Conservation (phyloP, 352 stramenopile genomes). For the Saprolegnia diclina region DNA sequence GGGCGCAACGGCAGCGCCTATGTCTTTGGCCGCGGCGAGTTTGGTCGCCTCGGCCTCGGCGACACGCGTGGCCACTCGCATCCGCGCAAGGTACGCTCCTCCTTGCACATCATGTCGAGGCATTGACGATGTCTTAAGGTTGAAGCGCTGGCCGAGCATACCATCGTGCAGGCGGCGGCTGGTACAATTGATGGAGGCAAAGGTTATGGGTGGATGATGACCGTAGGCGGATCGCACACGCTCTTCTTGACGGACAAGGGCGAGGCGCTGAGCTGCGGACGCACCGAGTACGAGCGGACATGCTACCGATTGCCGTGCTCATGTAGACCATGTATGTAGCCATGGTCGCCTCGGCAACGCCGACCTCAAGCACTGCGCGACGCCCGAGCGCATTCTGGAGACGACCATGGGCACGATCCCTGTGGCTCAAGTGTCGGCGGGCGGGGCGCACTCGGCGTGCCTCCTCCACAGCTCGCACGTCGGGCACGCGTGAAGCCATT, state of each 20-base stretch:
- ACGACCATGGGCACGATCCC: conserved; percentile 41
- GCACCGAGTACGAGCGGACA: conserved; percentile 60
- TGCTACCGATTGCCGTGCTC: background rate
- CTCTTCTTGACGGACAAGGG: conserved; percentile 83
- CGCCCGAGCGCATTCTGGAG: conserved; percentile 46
- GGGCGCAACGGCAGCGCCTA: conserved; percentile 69
- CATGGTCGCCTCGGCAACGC: conserved; percentile 59
- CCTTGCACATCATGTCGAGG: too few species aligned
- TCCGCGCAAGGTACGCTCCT: conserved; percentile 37
- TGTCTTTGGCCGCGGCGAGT: conserved; percentile 70
- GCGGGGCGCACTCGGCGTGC: conserved; percentile 65
- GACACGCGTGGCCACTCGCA: conserved; percentile 51
- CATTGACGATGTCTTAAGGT: conserved; percentile 32
- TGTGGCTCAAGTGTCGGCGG: conserved; percentile 62
- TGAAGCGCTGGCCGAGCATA: conserved; percentile 52
- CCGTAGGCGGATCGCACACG: conserved; percentile 61
- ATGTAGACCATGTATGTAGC: conserved; percentile 29
- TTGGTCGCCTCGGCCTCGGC: conserved; percentile 78
- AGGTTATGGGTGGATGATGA: background rate
- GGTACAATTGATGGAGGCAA: conserved; percentile 20
- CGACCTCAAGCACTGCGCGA: conserved; percentile 43
- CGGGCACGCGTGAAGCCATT: conserved; percentile 34
- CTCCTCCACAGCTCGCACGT: conserved; percentile 57
- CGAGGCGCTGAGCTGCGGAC: conserved; percentile 72
- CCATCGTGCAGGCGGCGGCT: conserved; percentile 66